phyloP scores from a whole-genome alignment of 805 yeast species.

The Grigorovia jiainica region DNA sequence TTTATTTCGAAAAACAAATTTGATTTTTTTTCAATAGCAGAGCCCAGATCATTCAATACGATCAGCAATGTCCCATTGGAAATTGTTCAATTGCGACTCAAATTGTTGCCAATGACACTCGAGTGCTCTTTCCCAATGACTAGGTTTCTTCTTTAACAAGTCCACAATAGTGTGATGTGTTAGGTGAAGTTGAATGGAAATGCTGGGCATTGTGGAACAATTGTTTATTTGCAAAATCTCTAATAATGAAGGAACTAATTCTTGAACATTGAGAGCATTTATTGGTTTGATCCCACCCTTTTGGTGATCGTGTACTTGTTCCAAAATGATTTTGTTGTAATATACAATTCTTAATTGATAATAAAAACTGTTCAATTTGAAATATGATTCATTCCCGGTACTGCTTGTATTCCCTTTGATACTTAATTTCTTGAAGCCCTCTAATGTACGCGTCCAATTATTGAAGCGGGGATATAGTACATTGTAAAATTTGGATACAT shows the following conservation, averaged over 20 bases:
- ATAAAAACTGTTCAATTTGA: constrained; percentile 12
- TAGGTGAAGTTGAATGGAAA: constrained; percentile 5
- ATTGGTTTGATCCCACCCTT: constrained; percentile 13
- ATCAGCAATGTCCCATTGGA: too few species aligned
- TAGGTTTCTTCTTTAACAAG: not conserved
- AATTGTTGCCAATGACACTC: constrained; percentile 65
- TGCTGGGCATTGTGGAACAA: not conserved
- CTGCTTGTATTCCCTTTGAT: constrained; percentile 22
- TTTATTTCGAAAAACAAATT: too few species aligned
- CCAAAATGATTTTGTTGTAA: constrained; percentile 24
- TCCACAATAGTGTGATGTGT: too few species aligned
- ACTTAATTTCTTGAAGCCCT: constrained; percentile 22
- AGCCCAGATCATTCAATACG: too few species aligned
- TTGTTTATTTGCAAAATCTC: constrained; percentile 10
- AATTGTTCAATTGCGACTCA: too few species aligned
- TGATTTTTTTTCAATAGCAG: too few species aligned
- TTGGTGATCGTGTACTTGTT: constrained; percentile 16
- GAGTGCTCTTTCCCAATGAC: constrained; percentile 48
- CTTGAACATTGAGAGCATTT: constrained; percentile 23
- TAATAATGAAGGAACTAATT: constrained; percentile 25
- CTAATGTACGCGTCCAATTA: constrained; percentile 42
- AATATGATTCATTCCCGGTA: not conserved
- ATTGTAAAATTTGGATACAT: constrained; percentile 49
- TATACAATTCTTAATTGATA: constrained; percentile 32
- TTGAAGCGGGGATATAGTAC: constrained; percentile 73